Evolutionary conservation across 2,329 filamentous ascomycete genomes (phyloP).

Genomic region (Claviceps capensis): DNA sequence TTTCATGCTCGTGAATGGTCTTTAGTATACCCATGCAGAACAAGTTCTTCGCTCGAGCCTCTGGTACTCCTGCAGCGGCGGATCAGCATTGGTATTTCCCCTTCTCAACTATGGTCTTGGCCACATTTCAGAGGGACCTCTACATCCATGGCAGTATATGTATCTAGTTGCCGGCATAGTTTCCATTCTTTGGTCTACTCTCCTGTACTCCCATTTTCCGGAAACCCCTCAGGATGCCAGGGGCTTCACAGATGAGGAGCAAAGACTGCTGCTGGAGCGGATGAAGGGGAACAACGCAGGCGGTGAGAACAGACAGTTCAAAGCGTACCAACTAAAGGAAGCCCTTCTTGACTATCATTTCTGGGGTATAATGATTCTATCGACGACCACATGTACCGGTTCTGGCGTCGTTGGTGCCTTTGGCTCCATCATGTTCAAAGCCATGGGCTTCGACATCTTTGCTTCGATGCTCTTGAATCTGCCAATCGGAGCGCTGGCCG

Average conservation of each 20-base stretch:
- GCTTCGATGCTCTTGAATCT: constrained; percentile 18
- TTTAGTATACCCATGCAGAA: constrained; percentile 26
- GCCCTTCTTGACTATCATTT: constrained; percentile 16
- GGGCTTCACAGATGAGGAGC: constrained; percentile 17
- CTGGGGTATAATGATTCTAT: constrained; percentile 16
- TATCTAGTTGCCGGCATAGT: constrained; percentile 21
- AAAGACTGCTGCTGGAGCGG: constrained; percentile 13
- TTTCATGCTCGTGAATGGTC: constrained; percentile 23
- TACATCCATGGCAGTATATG: constrained; percentile 20
- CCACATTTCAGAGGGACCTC: constrained; percentile 13
- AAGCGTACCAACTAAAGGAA: constrained; percentile 14
- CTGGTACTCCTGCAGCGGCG: constrained; percentile 25
- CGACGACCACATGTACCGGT: constrained; percentile 16
- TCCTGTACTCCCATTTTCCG: constrained; percentile 16
- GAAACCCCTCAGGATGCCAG: constrained; percentile 17
- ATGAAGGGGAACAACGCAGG: constrained; percentile 17
- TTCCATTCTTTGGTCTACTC: constrained; percentile 14
- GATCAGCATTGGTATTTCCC: constrained; percentile 20
- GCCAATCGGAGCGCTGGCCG: constrained; percentile 12
- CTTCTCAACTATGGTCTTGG: constrained; percentile 22
- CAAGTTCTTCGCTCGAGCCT: constrained; percentile 14
- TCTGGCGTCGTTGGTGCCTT: constrained; percentile 18
- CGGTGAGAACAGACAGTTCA: constrained; percentile 14
- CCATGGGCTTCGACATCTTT: constrained; percentile 20
- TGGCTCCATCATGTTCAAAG: constrained; percentile 19